Evolutionary conservation across 1,284 basidiomycete genomes (phyloP).

Genomic region (Marasmius oreades): DNA sequence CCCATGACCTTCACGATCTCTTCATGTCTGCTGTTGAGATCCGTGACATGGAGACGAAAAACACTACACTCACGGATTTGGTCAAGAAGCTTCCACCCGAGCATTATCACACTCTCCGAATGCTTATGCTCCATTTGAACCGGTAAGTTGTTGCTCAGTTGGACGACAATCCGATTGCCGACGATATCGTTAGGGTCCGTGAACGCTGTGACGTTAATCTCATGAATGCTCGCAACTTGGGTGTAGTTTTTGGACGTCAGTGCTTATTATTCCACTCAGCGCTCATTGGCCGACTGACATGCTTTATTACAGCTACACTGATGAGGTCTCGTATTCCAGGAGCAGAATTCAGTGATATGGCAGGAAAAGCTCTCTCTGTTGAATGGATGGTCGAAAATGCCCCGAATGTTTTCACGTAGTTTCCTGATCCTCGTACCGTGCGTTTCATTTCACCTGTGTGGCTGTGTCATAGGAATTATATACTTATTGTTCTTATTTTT

Average conservation of each 20-base stretch:
- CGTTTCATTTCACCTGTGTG: conserved; percentile 6
- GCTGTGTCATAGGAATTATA: conserved; percentile 18
- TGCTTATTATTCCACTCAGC: conserved; percentile 21
- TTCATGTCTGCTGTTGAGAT: conserved; percentile 78
- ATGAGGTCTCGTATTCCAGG: conserved; percentile 86
- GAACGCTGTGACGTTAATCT: conserved; percentile 73
- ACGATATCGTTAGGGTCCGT: conserved; percentile 51
- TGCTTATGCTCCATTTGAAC: conserved; percentile 86
- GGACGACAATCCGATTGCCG: neutral
- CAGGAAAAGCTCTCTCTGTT: conserved; percentile 87
- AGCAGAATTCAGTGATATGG: conserved; percentile 96
- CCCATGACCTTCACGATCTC: conserved; percentile 87
- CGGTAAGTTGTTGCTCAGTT: conserved; percentile 43
- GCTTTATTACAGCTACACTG: conserved; percentile 71
- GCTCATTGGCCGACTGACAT: conserved; percentile 12
- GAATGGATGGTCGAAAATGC: conserved; percentile 93
- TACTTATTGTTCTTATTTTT: too few species aligned
- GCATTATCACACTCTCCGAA: conserved; percentile 84
- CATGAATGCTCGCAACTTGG: conserved; percentile 94
- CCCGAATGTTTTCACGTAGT: conserved; percentile 49
- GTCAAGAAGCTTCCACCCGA: conserved; percentile 79
- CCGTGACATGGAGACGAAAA: conserved; percentile 61
- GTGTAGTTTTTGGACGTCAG: conserved; percentile 99
- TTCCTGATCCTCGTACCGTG: neutral
- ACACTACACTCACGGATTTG: conserved; percentile 62